A percentile compares a stretch with the other conserved stretches of the same genome.
Conservation (phyloP, 176 grass and related monocot genomes). For the Alloteropsis semialata region DNA sequence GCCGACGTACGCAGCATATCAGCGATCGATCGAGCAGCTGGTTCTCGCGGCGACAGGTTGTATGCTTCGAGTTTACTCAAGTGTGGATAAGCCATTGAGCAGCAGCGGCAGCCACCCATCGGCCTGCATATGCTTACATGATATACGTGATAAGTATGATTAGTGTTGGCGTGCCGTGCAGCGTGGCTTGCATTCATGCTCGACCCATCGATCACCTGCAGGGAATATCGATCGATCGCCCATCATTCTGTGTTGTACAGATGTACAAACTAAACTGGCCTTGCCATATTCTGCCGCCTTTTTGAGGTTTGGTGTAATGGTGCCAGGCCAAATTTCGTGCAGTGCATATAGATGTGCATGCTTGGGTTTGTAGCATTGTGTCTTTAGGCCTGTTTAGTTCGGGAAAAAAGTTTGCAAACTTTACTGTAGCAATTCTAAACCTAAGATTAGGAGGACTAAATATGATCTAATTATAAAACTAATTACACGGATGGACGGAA, state of each 20-base stretch:
- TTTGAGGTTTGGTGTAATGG: neutral
- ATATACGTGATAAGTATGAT: constrained; percentile 21
- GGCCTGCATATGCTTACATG: neutral
- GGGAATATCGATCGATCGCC: neutral
- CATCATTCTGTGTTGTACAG: constrained; percentile 14
- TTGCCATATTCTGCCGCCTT: neutral
- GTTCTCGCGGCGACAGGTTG: constrained; percentile 27
- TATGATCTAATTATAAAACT: too few species aligned
- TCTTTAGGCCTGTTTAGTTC: too few species aligned
- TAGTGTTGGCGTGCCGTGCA: constrained; percentile 20
- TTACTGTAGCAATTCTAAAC: too few species aligned
- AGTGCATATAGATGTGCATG: too few species aligned
- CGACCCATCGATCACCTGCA: constrained; percentile 11
- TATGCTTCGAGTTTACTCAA: constrained; percentile 46
- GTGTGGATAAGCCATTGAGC: constrained; percentile 25
- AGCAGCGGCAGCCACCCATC: neutral
- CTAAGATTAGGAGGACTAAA: too few species aligned
- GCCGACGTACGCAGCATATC: constrained; percentile 27
- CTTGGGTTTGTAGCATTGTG: neutral
- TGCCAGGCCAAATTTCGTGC: neutral
- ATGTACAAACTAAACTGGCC: neutral
- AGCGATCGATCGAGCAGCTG: neutral
- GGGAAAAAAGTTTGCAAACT: too few species aligned
- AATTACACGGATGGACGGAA: too few species aligned
- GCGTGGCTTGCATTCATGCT: neutral